Evolutionary conservation across 805 yeast genomes (phyloP).

Genomic region (Candida yuanshanica): DNA sequence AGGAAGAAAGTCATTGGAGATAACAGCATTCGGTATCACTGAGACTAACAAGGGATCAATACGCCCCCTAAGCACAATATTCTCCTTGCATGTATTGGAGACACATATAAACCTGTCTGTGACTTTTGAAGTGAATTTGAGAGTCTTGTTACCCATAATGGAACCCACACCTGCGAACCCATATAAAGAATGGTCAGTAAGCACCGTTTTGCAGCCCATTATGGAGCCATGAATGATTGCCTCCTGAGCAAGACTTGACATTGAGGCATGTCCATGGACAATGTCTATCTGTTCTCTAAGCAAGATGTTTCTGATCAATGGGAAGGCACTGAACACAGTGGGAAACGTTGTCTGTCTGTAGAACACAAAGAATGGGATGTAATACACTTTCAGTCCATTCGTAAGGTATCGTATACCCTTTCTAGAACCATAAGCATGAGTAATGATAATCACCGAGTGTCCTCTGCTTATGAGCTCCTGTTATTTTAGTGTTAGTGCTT

Average conservation of each 20-base stretch:
- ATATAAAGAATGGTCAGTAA: constrained; percentile 93
- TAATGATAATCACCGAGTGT: constrained; percentile 78
- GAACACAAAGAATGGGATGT: constrained; percentile 77
- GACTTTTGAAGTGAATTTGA: constrained; percentile 79
- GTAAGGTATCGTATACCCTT: constrained; percentile 78
- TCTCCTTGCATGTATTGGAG: constrained; percentile 93
- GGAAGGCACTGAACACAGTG: constrained; percentile 82
- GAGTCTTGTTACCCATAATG: constrained; percentile 77
- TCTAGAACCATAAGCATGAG: constrained; percentile 84
- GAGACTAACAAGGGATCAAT: constrained; percentile 72
- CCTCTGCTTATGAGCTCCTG: constrained; percentile 76
- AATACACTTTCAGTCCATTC: constrained; percentile 89
- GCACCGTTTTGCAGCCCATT: constrained; percentile 87
- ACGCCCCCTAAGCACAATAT: constrained; percentile 83
- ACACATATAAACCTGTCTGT: constrained; percentile 95
- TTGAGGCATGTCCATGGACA: constrained; percentile 93
- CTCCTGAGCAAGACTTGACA: constrained; percentile 82
- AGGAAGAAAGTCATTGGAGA: constrained; percentile 75
- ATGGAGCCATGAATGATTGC: constrained; percentile 87
- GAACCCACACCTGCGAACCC: constrained; percentile 87
- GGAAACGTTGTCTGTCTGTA: constrained; percentile 85
- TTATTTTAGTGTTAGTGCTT: background rate
- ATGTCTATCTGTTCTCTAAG: constrained; percentile 82
- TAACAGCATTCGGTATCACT: constrained; percentile 95
- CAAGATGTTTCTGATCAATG: constrained; percentile 76